Evolutionary conservation across 176 grass and related monocot genomes (phyloP).

Genomic region (Melocanna baccifera): DNA sequence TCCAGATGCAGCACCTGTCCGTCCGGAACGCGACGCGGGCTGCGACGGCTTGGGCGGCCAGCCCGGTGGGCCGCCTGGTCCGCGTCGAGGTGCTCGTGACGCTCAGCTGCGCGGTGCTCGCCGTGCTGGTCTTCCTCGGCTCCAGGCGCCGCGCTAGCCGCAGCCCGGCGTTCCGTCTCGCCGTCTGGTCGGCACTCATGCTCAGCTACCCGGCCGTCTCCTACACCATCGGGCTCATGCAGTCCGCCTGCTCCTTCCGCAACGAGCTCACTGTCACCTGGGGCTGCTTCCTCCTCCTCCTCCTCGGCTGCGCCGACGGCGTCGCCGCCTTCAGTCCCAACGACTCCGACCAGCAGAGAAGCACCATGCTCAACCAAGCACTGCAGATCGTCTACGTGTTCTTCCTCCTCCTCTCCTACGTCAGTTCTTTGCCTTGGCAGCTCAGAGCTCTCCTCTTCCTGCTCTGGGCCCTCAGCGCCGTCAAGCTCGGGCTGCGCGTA

Average conservation of each 20-base stretch:
- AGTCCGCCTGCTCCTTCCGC: not conserved
- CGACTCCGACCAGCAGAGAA: not conserved
- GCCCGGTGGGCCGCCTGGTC: not conserved
- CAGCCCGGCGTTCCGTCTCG: not conserved
- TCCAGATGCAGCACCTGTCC: not conserved
- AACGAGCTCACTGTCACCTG: not conserved
- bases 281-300: not conserved
- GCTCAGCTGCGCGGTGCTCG: not conserved
- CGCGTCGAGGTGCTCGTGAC: not conserved
- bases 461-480: not conserved
- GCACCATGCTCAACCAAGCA: not conserved
- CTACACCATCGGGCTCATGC: not conserved
- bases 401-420: not conserved
- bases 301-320: not conserved
- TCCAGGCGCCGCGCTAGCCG: not conserved
- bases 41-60: not conserved
- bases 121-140: not conserved
- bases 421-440: not conserved
- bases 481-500: not conserved
- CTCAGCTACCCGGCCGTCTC: not conserved
- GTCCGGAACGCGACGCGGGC: not conserved
- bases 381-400: not conserved
- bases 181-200: not conserved
- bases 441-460: not conserved
- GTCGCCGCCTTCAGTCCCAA: not conserved